A percentile compares a stretch with the other conserved stretches of the same genome.
These are phyloP conservation scores for Eruca vesicaria DNA, from an alignment of 441 rosid genomes.

Conservation along the genomic window DNA sequence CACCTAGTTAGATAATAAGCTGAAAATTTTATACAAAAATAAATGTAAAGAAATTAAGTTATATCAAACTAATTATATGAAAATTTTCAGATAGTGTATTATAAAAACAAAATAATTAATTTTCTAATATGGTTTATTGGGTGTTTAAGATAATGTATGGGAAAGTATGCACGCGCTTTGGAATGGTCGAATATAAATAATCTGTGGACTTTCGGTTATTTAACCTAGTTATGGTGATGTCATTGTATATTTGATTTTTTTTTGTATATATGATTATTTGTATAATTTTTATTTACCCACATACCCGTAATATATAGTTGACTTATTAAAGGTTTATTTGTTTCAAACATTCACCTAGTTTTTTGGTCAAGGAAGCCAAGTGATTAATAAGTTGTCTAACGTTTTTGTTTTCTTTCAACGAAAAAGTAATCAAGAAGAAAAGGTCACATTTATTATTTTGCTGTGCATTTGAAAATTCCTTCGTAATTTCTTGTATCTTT, in stretches of 20 bases:
- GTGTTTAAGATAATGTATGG: no score
- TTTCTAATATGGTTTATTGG: no score
- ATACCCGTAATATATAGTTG: not conserved
- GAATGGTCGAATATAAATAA: not conserved
- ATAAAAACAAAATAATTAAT: no score
- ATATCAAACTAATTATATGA: no score
- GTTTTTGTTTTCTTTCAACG: not conserved
- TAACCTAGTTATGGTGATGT: not conserved
- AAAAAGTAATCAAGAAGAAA: not conserved
- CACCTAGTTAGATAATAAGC: no score
- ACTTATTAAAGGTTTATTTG: not conserved
- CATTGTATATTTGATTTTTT: not conserved
- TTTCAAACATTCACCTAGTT: not conserved
- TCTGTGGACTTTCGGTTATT: not conserved
- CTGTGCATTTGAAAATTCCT: slow-evolving; percentile 3
- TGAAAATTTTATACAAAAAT: no score
- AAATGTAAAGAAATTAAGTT: no score
- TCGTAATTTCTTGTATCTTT: not conserved
- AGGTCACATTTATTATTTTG: not conserved
- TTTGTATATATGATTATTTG: not conserved
- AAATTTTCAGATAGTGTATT: no score
- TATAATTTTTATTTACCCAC: not conserved
- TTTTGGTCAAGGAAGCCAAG: not conserved
- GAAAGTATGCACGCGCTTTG: not conserved
- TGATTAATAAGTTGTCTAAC: not conserved